Percentiles rank a stretch among this genome's conserved stretches.
Evolutionary conservation across 2,329 filamentous ascomycete genomes (phyloP).

Genomic region (Amauroascus verrucosus): DNA sequence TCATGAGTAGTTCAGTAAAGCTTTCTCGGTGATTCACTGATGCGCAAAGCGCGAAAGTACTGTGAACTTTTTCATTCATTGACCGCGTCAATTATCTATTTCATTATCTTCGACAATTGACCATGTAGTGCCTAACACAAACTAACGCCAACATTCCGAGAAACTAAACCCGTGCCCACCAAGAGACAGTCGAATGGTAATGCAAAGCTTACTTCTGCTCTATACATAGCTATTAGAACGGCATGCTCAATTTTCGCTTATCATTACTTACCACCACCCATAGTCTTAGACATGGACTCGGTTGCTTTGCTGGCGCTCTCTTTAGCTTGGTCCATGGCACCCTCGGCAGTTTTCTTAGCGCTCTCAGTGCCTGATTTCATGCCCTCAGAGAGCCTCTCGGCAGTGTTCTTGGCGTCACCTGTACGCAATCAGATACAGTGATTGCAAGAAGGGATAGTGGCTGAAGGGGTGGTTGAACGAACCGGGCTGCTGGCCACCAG

Average conservation of each 20-base stretch:
- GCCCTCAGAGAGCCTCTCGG: conserved; percentile 16
- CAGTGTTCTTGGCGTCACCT: conserved; percentile 18
- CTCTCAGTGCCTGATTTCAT: conserved; percentile 10
- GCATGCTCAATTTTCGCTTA: neutral
- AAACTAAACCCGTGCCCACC: too few species aligned
- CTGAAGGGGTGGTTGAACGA: neutral
- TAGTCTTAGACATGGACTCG: conserved; percentile 13
- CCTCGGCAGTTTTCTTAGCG: conserved; percentile 12
- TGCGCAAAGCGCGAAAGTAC: neutral
- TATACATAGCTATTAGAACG: neutral
- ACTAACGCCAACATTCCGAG: too few species aligned
- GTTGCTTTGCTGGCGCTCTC: conserved; percentile 14
- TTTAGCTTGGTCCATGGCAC: conserved; percentile 13
- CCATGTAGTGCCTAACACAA: neutral
- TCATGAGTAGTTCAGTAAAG: too few species aligned
- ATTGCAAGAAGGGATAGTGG: neutral
- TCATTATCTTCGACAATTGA: neutral
- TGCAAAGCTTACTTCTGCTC: conserved; percentile 4
- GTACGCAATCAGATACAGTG: neutral
- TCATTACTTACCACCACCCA: conserved; percentile 8
- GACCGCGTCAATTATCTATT: neutral
- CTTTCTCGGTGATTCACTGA: too few species aligned
- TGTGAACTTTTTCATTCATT: neutral
- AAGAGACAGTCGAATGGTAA: too few species aligned
- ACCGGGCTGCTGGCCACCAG: conserved; percentile 14